A percentile compares a stretch with the other conserved stretches of the same genome.
These are phyloP conservation scores for Saccharomycopsis crataegensis DNA, from an alignment of 1,139 yeast species.

Conservation along the genomic window DNA sequence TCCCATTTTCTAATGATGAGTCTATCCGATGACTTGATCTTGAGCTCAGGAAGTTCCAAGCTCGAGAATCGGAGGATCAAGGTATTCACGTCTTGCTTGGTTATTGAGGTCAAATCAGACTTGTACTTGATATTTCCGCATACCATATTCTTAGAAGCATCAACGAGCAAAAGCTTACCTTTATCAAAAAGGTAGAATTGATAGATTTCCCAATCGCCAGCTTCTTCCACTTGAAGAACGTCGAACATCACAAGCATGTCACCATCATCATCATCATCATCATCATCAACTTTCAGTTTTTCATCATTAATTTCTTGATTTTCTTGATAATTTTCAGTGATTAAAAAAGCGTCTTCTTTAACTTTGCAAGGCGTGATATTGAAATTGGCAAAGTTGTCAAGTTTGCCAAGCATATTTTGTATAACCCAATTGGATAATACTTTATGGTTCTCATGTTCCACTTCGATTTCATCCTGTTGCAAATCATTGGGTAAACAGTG, in stretches of 20 bases:
- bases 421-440: constrained; percentile 13
- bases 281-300: too few relatives aligned
- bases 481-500: too few relatives aligned
- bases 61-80: constrained; percentile 35
- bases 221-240: constrained; percentile 11
- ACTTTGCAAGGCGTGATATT: constrained; percentile 1
- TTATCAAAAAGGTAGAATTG: constrained; percentile 36
- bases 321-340: background rate
- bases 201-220: constrained; percentile 30
- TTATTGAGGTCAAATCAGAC: constrained; percentile 32
- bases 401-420: background rate
- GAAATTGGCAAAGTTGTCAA: constrained; percentile 5
- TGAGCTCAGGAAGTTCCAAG: constrained; percentile 41
- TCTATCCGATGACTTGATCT: constrained; percentile 31
- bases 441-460: constrained; percentile 8
- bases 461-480: constrained; percentile 6
- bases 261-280: background rate
- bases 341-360: background rate
- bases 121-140: constrained; percentile 32
- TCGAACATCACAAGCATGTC: constrained; percentile 16
- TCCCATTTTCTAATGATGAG: constrained; percentile 39
- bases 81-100: constrained; percentile 26
- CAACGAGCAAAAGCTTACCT: constrained; percentile 32
- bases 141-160: constrained; percentile 28
- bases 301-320: background rate